Evolutionary conservation across 306 rosid species (phyloP).

Genomic region (Comarum palustre): DNA sequence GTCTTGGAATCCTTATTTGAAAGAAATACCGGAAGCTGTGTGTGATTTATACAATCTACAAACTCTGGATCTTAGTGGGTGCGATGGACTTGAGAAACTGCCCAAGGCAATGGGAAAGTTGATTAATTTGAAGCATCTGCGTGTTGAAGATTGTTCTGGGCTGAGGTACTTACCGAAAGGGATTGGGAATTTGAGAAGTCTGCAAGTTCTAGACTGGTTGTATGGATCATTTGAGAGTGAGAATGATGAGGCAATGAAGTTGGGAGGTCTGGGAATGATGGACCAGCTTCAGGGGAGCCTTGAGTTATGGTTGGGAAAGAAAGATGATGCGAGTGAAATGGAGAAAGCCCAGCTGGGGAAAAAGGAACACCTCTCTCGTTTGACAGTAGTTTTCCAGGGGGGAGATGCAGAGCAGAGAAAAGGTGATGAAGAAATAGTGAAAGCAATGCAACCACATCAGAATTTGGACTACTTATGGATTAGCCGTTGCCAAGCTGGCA

Average conservation of each 20-base stretch:
- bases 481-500: fast-evolving
- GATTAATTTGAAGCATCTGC: neutral
- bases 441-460: conserved; percentile 16
- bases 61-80: neutral
- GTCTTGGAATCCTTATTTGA: fast-evolving
- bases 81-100: fast-evolving
- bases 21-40: neutral
- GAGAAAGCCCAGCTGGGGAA: neutral
- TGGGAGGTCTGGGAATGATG: neutral
- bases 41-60: conserved; percentile 1
- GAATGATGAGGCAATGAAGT: neutral
- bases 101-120: conserved; percentile 7
- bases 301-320: fast-evolving
- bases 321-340: neutral
- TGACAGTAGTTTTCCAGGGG: fast-evolving
- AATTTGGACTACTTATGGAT: neutral
- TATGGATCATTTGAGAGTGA: fast-evolving
- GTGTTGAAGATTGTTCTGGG: fast-evolving
- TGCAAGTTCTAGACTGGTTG: neutral
- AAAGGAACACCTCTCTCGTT: neutral
- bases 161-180: neutral
- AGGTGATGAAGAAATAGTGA: neutral
- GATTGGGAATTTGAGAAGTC: neutral
- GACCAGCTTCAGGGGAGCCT: neutral
- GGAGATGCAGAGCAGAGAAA: fast-evolving